phyloP scores from a whole-genome alignment of 352 stramenopile genomes.

The Pythium phragmitis region DNA sequence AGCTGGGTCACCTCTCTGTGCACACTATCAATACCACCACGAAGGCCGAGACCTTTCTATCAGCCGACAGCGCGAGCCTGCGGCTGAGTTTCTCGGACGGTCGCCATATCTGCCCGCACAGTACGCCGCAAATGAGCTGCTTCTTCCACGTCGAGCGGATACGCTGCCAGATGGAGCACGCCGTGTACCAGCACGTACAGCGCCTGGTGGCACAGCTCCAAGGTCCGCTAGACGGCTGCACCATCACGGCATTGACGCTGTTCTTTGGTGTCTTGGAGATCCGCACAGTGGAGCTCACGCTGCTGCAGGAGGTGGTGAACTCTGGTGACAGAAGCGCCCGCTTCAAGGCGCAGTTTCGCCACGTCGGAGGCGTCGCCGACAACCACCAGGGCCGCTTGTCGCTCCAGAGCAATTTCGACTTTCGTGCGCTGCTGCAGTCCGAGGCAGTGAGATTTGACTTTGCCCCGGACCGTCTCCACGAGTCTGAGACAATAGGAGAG shows the following conservation, averaged over 20 bases:
- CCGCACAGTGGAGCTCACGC: conserved; percentile 50
- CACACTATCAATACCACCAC: conserved; percentile 15
- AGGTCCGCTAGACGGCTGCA: neutral
- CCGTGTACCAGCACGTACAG: conserved; percentile 23
- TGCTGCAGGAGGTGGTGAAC: conserved; percentile 20
- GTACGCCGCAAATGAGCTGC: conserved; percentile 47
- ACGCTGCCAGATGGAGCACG: conserved; percentile 43
- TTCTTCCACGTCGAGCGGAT: conserved; percentile 43
- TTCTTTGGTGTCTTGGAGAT: conserved; percentile 60
- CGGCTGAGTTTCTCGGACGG: conserved; percentile 59
- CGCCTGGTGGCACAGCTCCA: neutral
- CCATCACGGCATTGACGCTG: conserved; percentile 23
- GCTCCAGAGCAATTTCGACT: conserved; percentile 55
- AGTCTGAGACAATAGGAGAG: neutral
- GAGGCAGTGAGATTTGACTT: conserved; percentile 26
- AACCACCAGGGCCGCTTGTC: conserved; percentile 54
- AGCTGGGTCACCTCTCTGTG: conserved; percentile 36
- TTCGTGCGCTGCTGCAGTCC: conserved; percentile 48
- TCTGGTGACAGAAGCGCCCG: neutral
- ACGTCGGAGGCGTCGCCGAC: conserved; percentile 53
- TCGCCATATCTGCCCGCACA: conserved; percentile 36
- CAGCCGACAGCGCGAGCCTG: conserved; percentile 37
- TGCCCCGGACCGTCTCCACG: neutral
- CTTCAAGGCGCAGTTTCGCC: conserved; percentile 53
- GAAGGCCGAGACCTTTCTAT: conserved; percentile 33